A percentile compares a stretch with the other conserved stretches of the same genome.
These are phyloP conservation scores for Penicillium coffeae DNA, from an alignment of 495 filamentous ascomycete species.

Conservation along the genomic window DNA sequence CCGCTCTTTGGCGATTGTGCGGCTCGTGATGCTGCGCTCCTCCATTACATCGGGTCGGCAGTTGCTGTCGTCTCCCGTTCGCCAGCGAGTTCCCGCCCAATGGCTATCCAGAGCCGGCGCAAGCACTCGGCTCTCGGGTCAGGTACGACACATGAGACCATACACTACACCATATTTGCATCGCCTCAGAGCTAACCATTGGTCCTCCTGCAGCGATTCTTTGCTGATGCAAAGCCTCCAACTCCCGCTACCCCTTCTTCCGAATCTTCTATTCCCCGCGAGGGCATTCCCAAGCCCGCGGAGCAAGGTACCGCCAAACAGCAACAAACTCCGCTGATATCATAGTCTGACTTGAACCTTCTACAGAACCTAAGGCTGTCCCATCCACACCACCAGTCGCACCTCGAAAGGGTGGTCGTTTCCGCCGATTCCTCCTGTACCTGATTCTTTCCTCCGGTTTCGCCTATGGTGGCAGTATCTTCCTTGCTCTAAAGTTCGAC, in stretches of 20 bases:
- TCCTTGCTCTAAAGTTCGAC: conserved; percentile 87
- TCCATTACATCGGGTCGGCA: conserved; percentile 45
- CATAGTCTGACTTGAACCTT: conserved; percentile 11
- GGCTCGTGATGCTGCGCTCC: conserved; percentile 49
- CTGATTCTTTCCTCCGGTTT: conserved; percentile 68
- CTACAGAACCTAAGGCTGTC: conserved; percentile 25
- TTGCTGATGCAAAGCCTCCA: conserved; percentile 40
- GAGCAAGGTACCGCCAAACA: conserved; percentile 40
- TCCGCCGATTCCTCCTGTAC: conserved; percentile 70
- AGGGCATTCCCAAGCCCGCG: conserved; percentile 58
- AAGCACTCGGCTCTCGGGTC: conserved; percentile 39
- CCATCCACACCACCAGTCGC: conserved; percentile 41
- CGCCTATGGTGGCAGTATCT: conserved; percentile 82
- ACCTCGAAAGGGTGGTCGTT: conserved; percentile 66
- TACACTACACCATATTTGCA: conserved; percentile 5
- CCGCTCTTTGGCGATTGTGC: conserved; percentile 38
- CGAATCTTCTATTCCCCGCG: conserved; percentile 53
- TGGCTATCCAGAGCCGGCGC: conserved; percentile 44
- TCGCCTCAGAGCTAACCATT: conserved; percentile 7
- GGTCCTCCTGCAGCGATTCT: conserved; percentile 33
- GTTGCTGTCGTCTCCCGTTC: conserved; percentile 39
- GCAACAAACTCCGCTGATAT: conserved; percentile 5
- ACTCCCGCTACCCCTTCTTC: conserved; percentile 46
- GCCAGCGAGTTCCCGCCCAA: conserved; percentile 43
- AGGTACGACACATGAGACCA: conserved; percentile 33